phyloP scores from a whole-genome alignment of 139 green algal genomes.

The Chlorella sp. region DNA sequence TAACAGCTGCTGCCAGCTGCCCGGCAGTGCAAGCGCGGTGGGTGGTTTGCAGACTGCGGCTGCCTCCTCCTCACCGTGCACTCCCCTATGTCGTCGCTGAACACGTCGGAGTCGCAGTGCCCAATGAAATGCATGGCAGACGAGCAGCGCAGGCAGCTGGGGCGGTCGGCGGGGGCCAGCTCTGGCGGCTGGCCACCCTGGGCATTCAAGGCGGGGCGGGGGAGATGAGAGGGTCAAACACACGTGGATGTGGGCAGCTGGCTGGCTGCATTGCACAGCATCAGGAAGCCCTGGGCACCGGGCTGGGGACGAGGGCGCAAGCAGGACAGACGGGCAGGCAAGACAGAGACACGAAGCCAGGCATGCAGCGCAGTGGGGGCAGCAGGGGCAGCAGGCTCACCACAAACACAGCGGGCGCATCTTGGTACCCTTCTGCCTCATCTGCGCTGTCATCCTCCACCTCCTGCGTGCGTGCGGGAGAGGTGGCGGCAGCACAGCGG shows the following conservation, averaged over 20 bases:
- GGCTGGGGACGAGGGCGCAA: too few species aligned
- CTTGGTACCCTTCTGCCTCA: background rate
- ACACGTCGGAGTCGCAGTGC: background rate
- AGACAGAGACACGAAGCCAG: background rate
- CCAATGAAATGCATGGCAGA: background rate
- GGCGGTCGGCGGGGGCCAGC: background rate
- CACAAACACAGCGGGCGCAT: background rate
- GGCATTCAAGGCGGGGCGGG: background rate
- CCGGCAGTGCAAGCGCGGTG: too few species aligned
- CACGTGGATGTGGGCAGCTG: too few species aligned
- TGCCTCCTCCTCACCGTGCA: too few species aligned
- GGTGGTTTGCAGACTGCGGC: too few species aligned
- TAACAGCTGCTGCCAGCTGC: too few species aligned
- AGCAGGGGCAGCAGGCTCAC: background rate
- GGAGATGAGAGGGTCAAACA: too few species aligned
- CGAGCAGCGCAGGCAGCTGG: background rate
- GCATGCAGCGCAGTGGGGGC: background rate
- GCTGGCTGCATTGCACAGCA: too few species aligned
- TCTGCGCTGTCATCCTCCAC: background rate
- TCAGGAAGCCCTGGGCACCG: too few species aligned
- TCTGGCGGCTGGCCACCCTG: background rate
- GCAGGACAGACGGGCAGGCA: too few species aligned
- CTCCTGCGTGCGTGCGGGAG: background rate
- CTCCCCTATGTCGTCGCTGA: background rate
- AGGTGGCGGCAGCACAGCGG: background rate